Evolutionary conservation across 805 yeast genomes (phyloP).

Genomic region (Candida ulmi): DNA sequence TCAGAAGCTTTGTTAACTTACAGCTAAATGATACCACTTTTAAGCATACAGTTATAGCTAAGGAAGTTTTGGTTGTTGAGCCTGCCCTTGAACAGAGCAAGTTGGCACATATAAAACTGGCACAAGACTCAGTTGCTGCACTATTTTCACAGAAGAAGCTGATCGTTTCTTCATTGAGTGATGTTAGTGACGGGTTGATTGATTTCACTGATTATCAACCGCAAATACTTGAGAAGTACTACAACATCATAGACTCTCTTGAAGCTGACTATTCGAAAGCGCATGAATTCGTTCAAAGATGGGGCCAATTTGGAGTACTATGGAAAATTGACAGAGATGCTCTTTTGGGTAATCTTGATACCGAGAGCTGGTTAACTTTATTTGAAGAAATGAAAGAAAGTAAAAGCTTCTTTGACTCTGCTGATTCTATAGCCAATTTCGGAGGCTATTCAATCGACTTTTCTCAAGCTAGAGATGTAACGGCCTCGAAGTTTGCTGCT

Average conservation of each 20-base stretch:
- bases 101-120: slow-evolving; percentile 17
- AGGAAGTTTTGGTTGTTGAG: slow-evolving; percentile 23
- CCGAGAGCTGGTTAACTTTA: slow-evolving; percentile 43
- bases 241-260: slow-evolving; percentile 22
- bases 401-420: slow-evolving; percentile 44
- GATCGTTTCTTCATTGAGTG: background rate
- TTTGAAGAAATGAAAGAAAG: slow-evolving; percentile 38
- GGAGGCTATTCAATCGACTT: slow-evolving; percentile 42
- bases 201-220: slow-evolving; percentile 6
- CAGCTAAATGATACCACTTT: slow-evolving; percentile 3
- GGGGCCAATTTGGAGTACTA: slow-evolving; percentile 52
- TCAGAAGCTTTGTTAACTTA: slow-evolving; percentile 21
- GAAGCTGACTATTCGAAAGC: slow-evolving; percentile 29
- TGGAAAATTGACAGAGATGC: slow-evolving; percentile 50
- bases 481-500: slow-evolving; percentile 47
- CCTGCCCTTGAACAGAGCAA: slow-evolving; percentile 40
- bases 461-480: slow-evolving; percentile 47
- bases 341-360: slow-evolving; percentile 29
- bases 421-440: slow-evolving; percentile 32
- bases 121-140: slow-evolving; percentile 21
- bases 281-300: slow-evolving; percentile 34
- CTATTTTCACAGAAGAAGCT: slow-evolving; percentile 25
- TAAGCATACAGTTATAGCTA: slow-evolving; percentile 29
- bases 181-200: background rate
- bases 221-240: slow-evolving; percentile 12